phyloP scores from a whole-genome alignment of 495 filamentous ascomycete genomes.

The Xylaria grammica region DNA sequence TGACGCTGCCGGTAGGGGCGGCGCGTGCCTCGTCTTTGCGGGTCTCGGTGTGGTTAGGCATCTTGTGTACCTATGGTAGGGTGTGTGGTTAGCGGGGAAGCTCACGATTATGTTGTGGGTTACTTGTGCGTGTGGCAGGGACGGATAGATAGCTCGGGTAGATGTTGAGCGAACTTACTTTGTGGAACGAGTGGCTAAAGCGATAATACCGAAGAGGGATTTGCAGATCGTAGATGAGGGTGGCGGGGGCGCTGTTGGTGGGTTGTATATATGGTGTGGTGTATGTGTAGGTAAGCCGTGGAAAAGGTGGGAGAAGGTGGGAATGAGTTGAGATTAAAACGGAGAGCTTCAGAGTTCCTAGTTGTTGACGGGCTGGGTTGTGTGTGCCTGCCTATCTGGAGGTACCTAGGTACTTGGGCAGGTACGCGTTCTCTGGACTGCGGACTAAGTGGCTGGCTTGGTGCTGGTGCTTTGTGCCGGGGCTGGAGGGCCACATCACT shows the following conservation, averaged over 20 bases:
- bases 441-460: background rate
- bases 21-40: background rate
- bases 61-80: background rate
- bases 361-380: background rate
- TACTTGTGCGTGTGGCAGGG: background rate
- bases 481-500: background rate
- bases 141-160: background rate
- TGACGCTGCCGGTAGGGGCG: background rate
- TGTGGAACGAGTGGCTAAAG: background rate
- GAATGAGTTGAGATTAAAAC: background rate
- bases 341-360: background rate
- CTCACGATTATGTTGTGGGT: background rate
- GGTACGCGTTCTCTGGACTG: too few relatives aligned
- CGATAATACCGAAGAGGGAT: background rate
- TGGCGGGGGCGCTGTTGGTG: background rate
- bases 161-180: background rate
- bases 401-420: too few relatives aligned
- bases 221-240: background rate
- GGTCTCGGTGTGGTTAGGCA: slow-evolving; percentile 1
- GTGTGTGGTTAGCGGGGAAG: background rate
- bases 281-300: background rate
- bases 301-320: background rate
- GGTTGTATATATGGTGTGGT: too few relatives aligned
- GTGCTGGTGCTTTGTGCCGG: background rate
- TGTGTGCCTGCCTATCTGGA: too few relatives aligned